Base-by-base conservation (phyloP, 2,329 filamentous ascomycete genomes). In the Trichoderma breve region DNA sequence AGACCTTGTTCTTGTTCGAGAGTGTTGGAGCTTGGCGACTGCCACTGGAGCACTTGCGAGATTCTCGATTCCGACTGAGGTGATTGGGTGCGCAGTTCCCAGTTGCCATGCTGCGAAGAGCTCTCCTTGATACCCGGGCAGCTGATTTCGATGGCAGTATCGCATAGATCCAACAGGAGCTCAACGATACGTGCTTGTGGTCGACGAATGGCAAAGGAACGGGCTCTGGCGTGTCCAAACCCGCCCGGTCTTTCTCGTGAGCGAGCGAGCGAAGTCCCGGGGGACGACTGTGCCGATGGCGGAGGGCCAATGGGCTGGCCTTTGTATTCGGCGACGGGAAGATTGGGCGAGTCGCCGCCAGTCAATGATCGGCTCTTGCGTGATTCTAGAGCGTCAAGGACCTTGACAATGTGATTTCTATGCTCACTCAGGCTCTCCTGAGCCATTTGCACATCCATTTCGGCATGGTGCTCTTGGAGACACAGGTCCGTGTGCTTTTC, bases 401-500 rank as follows among this genome's bases (percentile, higher is more conserved):
- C 94, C 81, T 92, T 97, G 79, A 99, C 96, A 77, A 99, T 97
- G 51, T 93, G 89, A 81, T 97, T 95, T 6, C 96, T 92, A 82
- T 99, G 96, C 78, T 99, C 96, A 7, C 91, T 92, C 63, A 99
- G 85, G 74, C 90, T 94, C 79, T 99, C 96, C 78, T 99, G 96
- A 6, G 95, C 90, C 86, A 98, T 92, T 80, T 99, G 95, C 4
- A 99, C 94, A 77, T 98, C 95, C 93, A 98, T 97, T 80, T 99
- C 96, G 0, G 96, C 95, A 66, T 93, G 91, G 79, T 99, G 96
- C 80, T 99, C 96, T 80, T 98, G 95, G 70, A 98, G 86, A 79
- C 96, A 99, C 24, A 98, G 85, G 77, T 99, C 97, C 2, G 95
- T 97, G 80, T 99, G 96, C 81, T 98, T 99, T 82, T 99, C 96